Conservation (phyloP, 129 eudicot species). For the Scalesia atractyloides region DNA sequence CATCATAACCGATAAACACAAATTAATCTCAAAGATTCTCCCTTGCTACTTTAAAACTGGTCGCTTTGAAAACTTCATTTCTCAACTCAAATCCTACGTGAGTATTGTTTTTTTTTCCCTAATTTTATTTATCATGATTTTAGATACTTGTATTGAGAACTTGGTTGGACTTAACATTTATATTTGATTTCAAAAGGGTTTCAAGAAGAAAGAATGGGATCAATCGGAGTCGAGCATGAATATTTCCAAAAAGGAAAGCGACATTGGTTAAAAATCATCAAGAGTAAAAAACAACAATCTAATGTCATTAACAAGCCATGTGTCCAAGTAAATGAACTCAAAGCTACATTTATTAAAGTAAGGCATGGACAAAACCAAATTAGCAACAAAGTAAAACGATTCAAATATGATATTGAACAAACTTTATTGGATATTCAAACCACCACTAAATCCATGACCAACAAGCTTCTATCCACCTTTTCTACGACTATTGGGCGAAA, state of each 20-base stretch:
- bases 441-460: not conserved
- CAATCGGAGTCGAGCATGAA: slow-evolving; percentile 20
- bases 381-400: not conserved
- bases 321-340: slow-evolving; percentile 1
- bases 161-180: not conserved
- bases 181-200: slow-evolving; percentile 5
- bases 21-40: slow-evolving; percentile 16
- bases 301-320: slow-evolving; percentile 1
- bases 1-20: slow-evolving; percentile 15
- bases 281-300: slow-evolving; percentile 5
- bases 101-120: slow-evolving; percentile 3
- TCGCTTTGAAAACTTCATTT: slow-evolving; percentile 14
- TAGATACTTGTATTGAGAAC: not conserved
- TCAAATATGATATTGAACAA: slow-evolving; percentile 8
- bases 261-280: slow-evolving; percentile 4
- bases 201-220: slow-evolving; percentile 16
- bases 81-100: slow-evolving; percentile 27
- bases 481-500: not conserved
- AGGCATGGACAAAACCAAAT: not conserved
- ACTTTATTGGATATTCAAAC: not conserved
- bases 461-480: slow-evolving; percentile 1
- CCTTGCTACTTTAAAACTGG: slow-evolving; percentile 13
- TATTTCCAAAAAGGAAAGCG: slow-evolving; percentile 11
- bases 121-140: not conserved
- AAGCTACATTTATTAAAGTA: not conserved